Base-by-base conservation (phyloP, 345 rosid genomes). In the Cardamine occulta region DNA sequence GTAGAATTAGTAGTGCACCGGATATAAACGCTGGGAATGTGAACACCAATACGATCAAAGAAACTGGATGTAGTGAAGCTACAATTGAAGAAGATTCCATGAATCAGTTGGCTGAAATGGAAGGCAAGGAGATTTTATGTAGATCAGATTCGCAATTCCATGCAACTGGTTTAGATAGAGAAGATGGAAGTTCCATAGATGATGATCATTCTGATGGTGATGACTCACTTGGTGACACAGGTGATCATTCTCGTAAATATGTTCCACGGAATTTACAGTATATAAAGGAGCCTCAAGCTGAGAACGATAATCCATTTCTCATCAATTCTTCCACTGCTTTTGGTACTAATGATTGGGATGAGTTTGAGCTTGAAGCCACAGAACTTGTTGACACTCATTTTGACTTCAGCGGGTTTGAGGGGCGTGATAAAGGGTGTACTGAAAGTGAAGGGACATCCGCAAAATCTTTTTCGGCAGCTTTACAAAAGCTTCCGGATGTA, bases 281-380 rank as follows among this genome's bases (percentile, higher is more conserved):
- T 61, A 44, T 21, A 57, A 52, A 15, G 72, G 84, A 77, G 57
- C 66, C 31, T 29, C 81, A 68, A 74, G 35, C 64, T 34, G 74
- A 66, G 70, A 80, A 81, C 29, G 82, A 75, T 74, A 88, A 86
- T 81, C 91, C 96, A 2, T 85, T 95, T 69, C 75, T 80, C 64
- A 84, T 95, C 48, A 85, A 81, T 78, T 88, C 97, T 0, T 84
- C 91, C 18, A 88, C 88, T 55, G 97, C 97, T n/a, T 95, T 86
- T 81, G 99, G 97, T 81, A 83, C 83, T 10, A 84, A 81, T 67
- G 99, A 95, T 76, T 92, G 97, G 95, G 89, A 90, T 81, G 97
- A 88, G 74, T 95, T 88, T 82, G 93, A 88, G 82, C 88, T 67
- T 80, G 87, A 89, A 85, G 83, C 84, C 1, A 84, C 82, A 12